Evolutionary conservation across 2,329 filamentous ascomycete genomes (phyloP), one percentile per base, ranked within the genome.

Genomic region (Cytospora leucostoma): DNA sequence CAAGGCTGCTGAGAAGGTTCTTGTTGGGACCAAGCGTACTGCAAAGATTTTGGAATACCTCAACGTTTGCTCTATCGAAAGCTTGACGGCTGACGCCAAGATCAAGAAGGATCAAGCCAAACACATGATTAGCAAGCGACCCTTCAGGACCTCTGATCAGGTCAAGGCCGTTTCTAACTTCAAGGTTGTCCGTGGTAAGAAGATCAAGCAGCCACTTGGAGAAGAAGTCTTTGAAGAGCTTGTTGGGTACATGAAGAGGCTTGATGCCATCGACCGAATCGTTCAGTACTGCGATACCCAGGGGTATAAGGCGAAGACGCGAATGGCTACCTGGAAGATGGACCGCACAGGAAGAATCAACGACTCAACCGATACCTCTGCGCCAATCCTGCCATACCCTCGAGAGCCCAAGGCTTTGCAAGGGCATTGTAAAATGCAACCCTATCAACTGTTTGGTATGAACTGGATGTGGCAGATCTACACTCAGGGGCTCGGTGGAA

Each of bases 391-490:
- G 10, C 82, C 82, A 0, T 77, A 85, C 33, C 70, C 78, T 2
- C 66, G 82, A 38, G 91, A 98, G 74, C 95, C 95, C 0, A 77
- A 82, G 4, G 84, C 89, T 59, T 95, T 99, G 91, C 84, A 86
- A 35, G 82, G 88, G 0, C 84, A 90, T 61, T 84, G 94, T 62
- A 80, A 84, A 47, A 87, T 99, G 80, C 97, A 98, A 73, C 89
- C 95, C 40, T 98, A 97, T 71, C 95, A 99, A 73, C 79, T 98
- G 21, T 92, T 96, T 35, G 95, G 95, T 4, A 83, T 99, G 58
- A 98, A 98, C 73, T 99, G 95, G 95, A 84, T 99, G 71, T 87
- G 88, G 61, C 78, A 98, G 53, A 82, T 99, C 15, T 96, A 92
- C 77, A 83, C 88, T 59, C 88, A 91, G 63, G 83, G 88, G 34